A percentile compares a stretch with the other conserved stretches of the same genome.
Evolutionary conservation across 2,329 filamentous ascomycete species (phyloP).

Genomic region (Hymenoscyphus scutula): DNA sequence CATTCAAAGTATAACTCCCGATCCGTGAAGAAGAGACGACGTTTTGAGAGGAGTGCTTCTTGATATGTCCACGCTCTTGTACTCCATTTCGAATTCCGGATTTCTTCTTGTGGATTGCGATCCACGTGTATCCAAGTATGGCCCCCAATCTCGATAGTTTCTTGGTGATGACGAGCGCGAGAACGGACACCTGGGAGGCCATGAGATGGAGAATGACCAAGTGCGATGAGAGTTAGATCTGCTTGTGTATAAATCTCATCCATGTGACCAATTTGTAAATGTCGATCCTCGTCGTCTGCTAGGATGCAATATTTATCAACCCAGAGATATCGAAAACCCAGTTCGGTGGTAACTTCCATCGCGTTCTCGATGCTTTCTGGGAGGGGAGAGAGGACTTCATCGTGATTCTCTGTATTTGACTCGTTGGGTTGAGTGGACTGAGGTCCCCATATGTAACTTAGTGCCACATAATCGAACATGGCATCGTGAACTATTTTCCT

Average conservation of each 20-base stretch:
- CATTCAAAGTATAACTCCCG: constrained; percentile 9
- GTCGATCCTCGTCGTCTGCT: constrained; percentile 21
- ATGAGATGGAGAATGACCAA: constrained; percentile 17
- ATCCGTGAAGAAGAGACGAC: constrained; percentile 11
- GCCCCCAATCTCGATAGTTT: constrained; percentile 5
- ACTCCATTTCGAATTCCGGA: constrained; percentile 13
- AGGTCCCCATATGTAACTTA: too few species aligned
- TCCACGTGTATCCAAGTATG: constrained; percentile 2
- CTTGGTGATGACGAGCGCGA: background rate
- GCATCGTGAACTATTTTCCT: too few species aligned
- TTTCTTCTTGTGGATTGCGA: background rate
- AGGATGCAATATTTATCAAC: constrained; percentile 35
- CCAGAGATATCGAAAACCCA: constrained; percentile 34
- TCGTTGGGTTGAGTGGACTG: too few species aligned
- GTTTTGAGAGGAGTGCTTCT: constrained; percentile 12
- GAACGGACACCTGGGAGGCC: constrained; percentile 27
- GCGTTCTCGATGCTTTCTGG: constrained; percentile 23
- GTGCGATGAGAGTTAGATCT: constrained; percentile 25
- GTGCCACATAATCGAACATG: too few species aligned
- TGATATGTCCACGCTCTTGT: constrained; percentile 20
- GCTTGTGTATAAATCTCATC: constrained; percentile 27
- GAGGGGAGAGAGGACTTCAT: background rate
- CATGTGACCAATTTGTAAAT: constrained; percentile 24
- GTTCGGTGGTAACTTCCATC: constrained; percentile 21
- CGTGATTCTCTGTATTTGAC: too few species aligned